Conservation (phyloP, 1,139 yeast genomes). For the Blastobotrys proliferans region DNA sequence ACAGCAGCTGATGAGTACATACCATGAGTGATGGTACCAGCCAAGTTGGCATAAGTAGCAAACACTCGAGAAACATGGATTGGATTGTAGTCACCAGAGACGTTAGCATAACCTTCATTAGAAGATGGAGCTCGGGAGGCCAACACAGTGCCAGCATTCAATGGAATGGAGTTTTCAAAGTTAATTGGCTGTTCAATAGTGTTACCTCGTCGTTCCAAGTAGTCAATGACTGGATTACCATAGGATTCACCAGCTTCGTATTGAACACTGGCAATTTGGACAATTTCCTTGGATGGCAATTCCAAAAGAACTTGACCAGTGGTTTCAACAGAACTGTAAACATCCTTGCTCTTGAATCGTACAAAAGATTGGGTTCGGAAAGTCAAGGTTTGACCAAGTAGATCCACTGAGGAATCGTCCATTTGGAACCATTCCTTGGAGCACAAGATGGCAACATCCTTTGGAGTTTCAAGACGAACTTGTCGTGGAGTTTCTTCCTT, state of each 20-base stretch:
- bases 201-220: slow-evolving; percentile 84
- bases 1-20: slow-evolving; percentile 97
- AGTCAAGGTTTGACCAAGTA: slow-evolving; percentile 74
- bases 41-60: slow-evolving; percentile 86
- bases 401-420: slow-evolving; percentile 61
- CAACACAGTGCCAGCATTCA: slow-evolving; percentile 70
- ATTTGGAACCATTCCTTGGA: slow-evolving; percentile 98
- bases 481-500: slow-evolving; percentile 84
- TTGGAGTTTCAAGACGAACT: slow-evolving; percentile 64
- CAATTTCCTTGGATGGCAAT: slow-evolving; percentile 86
- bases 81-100: slow-evolving; percentile 97
- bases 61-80: slow-evolving; percentile 95
- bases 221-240: slow-evolving; percentile 97
- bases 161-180: slow-evolving; percentile 87
- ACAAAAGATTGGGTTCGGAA: slow-evolving; percentile 87
- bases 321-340: slow-evolving; percentile 77
- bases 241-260: slow-evolving; percentile 90
- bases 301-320: slow-evolving; percentile 83
- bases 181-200: slow-evolving; percentile 91
- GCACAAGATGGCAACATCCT: slow-evolving; percentile 88
- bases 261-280: slow-evolving; percentile 80
- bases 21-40: slow-evolving; percentile 98
- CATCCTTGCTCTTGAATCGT: slow-evolving; percentile 69
- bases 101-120: slow-evolving; percentile 94
- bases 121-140: slow-evolving; percentile 74